These are phyloP conservation scores for Bjerkandera adusta DNA, from an alignment of 1,284 basidiomycete genomes.

Conservation along the genomic window DNA sequence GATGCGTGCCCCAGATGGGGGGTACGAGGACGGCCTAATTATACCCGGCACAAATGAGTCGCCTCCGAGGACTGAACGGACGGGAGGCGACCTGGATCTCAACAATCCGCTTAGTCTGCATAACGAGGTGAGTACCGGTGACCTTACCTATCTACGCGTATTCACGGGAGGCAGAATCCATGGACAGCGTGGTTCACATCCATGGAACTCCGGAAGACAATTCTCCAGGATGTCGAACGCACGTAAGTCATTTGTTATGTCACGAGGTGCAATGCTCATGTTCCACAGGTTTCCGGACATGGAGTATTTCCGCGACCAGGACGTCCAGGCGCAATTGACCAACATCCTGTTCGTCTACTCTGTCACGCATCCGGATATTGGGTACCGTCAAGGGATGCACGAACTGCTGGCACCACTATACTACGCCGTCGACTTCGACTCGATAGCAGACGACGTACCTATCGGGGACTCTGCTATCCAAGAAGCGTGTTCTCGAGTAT, in stretches of 20 bases:
- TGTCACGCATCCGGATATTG: slow-evolving; percentile 72
- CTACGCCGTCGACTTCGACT: slow-evolving; percentile 81
- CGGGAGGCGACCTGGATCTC: slow-evolving; percentile 51
- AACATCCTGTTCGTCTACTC: slow-evolving; percentile 86
- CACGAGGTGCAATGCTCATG: neutral
- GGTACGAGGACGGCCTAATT: slow-evolving; percentile 65
- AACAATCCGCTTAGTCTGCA: slow-evolving; percentile 89
- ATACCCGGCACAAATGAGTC: slow-evolving; percentile 46
- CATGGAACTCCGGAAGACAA: slow-evolving; percentile 83
- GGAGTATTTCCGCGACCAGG: slow-evolving; percentile 75
- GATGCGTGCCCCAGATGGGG: slow-evolving; percentile 77
- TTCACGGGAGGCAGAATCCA: slow-evolving; percentile 86
- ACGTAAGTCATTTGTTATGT: slow-evolving; percentile 52
- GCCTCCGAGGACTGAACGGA: slow-evolving; percentile 34
- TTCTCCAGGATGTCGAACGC: slow-evolving; percentile 89
- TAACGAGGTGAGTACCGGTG: slow-evolving; percentile 57
- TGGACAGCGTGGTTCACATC: slow-evolving; percentile 92
- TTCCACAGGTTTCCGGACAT: slow-evolving; percentile 86
- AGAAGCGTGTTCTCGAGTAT: slow-evolving; percentile 64
- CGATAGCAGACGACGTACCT: slow-evolving; percentile 41
- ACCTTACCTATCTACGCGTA: neutral
- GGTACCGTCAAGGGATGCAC: slow-evolving; percentile 96
- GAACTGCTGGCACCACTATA: slow-evolving; percentile 87
- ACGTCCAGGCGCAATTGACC: slow-evolving; percentile 77
- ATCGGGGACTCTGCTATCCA: slow-evolving; percentile 36